Percentiles rank a stretch among this genome's conserved stretches.
These are phyloP conservation scores for Cunninghamia lanceolata DNA, from an alignment of 75 land plant species.

Conservation along the genomic window DNA sequence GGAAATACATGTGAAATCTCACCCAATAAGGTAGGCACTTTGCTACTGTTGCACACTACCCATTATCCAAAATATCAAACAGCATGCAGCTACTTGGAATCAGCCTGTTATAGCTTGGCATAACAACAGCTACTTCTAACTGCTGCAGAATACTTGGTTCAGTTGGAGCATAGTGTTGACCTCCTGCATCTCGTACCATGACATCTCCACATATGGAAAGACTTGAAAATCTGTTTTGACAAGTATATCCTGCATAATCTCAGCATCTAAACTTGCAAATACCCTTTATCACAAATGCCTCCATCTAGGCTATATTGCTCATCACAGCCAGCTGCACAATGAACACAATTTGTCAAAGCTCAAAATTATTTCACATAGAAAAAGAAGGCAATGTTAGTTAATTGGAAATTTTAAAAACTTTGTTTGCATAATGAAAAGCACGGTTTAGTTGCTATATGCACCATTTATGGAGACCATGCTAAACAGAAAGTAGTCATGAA, in stretches of 20 bases:
- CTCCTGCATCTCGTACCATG: slow-evolving; percentile 47
- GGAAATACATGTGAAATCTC: slow-evolving; percentile 4
- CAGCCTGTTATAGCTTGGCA: slow-evolving; percentile 86
- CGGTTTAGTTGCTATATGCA: background rate
- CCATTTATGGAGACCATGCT: background rate
- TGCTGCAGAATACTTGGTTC: slow-evolving; percentile 92
- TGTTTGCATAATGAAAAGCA: background rate
- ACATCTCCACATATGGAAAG: slow-evolving; percentile 84
- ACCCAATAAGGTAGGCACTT: slow-evolving; percentile 98
- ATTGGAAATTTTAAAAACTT: background rate
- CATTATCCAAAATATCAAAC: slow-evolving; percentile 54
- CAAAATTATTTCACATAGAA: background rate
- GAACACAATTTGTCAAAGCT: background rate
- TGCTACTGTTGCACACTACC: slow-evolving; percentile 87
- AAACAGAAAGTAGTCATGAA: background rate
- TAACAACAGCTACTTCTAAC: slow-evolving; percentile 91
- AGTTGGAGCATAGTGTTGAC: slow-evolving; percentile 97
- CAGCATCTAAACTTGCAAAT: slow-evolving; percentile 97
- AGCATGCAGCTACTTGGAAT: slow-evolving; percentile 68
- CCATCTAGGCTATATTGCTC: slow-evolving; percentile 98
- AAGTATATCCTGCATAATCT: slow-evolving; percentile 96
- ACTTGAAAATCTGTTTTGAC: slow-evolving; percentile 87
- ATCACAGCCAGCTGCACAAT: slow-evolving; percentile 88
- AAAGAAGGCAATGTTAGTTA: background rate
- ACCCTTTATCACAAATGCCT: slow-evolving; percentile 98